Evolutionary conservation across 1,139 yeast species (phyloP).

Genomic region (Nadsonia commutata): DNA sequence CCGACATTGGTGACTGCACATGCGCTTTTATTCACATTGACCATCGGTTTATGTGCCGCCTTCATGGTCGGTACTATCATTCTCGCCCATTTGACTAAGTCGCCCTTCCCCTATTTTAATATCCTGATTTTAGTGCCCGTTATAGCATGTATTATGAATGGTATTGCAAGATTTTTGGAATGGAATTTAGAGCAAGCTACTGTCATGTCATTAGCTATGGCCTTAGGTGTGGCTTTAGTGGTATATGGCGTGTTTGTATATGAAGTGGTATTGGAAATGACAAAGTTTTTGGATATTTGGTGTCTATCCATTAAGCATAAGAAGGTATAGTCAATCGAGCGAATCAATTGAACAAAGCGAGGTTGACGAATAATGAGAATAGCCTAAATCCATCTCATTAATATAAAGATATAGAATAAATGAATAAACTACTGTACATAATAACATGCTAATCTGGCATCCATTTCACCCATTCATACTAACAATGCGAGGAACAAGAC

Average conservation of each 20-base stretch:
- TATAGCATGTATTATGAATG: slow-evolving; percentile 34
- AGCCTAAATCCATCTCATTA: no score
- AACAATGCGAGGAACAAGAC: no score
- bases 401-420: no score
- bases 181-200: slow-evolving; percentile 15
- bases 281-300: slow-evolving; percentile 69
- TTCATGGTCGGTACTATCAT: slow-evolving; percentile 82
- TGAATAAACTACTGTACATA: no score
- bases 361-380: no score
- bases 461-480: no score
- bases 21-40: slow-evolving; percentile 46
- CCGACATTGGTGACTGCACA: slow-evolving; percentile 33
- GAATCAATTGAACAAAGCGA: no score
- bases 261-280: slow-evolving; percentile 74
- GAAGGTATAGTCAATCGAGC: slow-evolving; percentile 20
- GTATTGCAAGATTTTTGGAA: slow-evolving; percentile 17
- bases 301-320: slow-evolving; percentile 77
- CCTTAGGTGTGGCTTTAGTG: slow-evolving; percentile 63
- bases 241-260: slow-evolving; percentile 65
- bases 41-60: slow-evolving; percentile 67
- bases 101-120: slow-evolving; percentile 57
- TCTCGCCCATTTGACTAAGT: slow-evolving; percentile 72
- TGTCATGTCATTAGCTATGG: slow-evolving; percentile 38
- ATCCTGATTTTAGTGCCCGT: slow-evolving; percentile 58
- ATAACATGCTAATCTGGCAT: no score